phyloP scores from a whole-genome alignment of 108 stramenopile genomes.

The Nitzschia palea region DNA sequence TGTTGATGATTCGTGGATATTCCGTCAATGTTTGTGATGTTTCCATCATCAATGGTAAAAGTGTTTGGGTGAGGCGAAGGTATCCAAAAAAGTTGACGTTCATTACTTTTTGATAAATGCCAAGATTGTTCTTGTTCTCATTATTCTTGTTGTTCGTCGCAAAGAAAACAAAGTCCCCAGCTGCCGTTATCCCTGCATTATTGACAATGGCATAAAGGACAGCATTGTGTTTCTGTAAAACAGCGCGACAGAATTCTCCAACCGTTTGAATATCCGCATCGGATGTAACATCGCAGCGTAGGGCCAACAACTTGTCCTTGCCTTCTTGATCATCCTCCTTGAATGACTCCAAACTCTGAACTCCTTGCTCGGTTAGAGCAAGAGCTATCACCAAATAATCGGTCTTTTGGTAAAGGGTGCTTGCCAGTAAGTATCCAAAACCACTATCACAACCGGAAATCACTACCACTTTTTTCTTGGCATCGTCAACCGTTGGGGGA shows the following conservation, averaged over 20 bases:
- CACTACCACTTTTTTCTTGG: conserved; percentile 6
- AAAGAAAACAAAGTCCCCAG: conserved; percentile 17
- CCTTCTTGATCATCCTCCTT: not conserved
- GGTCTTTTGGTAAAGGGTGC: not conserved
- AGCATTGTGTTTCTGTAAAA: not conserved
- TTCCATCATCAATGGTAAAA: conserved; percentile 18
- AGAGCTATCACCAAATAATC: not conserved
- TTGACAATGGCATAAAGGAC: conserved; percentile 21
- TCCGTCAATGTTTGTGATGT: not conserved
- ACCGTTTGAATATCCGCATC: not conserved
- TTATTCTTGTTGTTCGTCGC: too few species aligned
- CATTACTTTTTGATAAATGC: conserved; percentile 2
- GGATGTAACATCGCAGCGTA: conserved; percentile 15
- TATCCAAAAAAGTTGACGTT: conserved; percentile 33
- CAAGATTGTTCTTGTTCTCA: too few species aligned
- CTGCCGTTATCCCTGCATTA: conserved; percentile 10
- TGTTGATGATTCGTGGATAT: conserved; percentile 13
- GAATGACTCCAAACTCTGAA: not conserved
- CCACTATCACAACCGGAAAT: conserved; percentile 27
- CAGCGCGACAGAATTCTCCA: not conserved
- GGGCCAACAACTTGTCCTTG: not conserved
- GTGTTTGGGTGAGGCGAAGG: conserved; percentile 21
- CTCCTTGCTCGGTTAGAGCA: not conserved
- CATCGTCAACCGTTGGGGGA: too few species aligned
- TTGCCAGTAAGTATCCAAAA: conserved; percentile 17